Base-by-base conservation (phyloP, 1,284 basidiomycete species). In the Irpex sp. region DNA sequence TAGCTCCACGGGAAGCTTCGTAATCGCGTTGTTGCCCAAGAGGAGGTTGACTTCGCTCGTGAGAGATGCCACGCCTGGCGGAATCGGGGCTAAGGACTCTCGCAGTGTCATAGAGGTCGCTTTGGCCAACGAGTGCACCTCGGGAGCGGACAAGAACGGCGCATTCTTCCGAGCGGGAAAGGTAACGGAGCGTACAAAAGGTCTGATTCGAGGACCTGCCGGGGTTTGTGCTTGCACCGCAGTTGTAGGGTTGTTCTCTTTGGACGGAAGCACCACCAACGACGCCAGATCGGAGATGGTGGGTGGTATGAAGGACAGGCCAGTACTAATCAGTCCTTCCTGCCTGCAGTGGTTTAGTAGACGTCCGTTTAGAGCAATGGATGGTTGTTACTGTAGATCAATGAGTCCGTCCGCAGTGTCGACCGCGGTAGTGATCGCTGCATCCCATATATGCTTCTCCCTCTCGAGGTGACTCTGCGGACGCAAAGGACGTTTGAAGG, bases 1-100 rank as follows among this genome's bases (percentile, higher is more conserved):
- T 3, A 90, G 69, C 65, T 84, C 81, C 0, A 71, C 68, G 0
- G 88, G 87, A 0, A 90, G 68, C 11, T 63, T 70, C 0, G 73
- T 70, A 44, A 89, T 85, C 5, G 63, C 65, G 66, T 90, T 88
- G 21, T 56, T 51, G 26, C 47, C 58, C 7, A 63, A 58, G 7
- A 21, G 48, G 15, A 63, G 19, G 13, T 56, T 56, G 7, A 56
- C 54, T 21, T 56, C 54, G 15, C 36, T 31, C 31, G 31, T 17
- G 13, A 37, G 26, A 31, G 19, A 34, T 34, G 54, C 26, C 21
- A 36, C 8, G 54, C 15, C 9, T 37, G 13, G 7, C 21, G 21
- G 7, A 31, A 13, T n/a, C 34, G 7, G 36, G 54, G 15, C 31
- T 34, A 34, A 34, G 17, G 54, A 11, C 31, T 31, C 13, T 37